These are phyloP conservation scores for Xanthoparmelia taractica DNA, from an alignment of 495 filamentous ascomycete genomes.

Conservation along the genomic window DNA sequence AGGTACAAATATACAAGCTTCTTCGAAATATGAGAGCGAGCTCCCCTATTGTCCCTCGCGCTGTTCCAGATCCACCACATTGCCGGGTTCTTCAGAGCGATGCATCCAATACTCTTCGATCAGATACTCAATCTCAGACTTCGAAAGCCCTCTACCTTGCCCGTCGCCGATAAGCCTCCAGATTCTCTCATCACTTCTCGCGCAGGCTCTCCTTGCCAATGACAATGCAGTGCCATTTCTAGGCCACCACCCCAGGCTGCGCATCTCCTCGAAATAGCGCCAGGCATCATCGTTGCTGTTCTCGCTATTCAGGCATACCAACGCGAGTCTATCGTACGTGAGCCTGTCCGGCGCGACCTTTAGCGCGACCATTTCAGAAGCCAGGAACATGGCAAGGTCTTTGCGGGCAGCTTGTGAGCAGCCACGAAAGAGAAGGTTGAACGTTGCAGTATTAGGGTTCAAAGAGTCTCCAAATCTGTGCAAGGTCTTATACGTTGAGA, in stretches of 20 bases:
- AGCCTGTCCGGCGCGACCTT: constrained; percentile 48
- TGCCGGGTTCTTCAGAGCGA: constrained; percentile 5
- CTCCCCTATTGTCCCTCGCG: neutral
- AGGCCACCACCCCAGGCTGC: constrained; percentile 24
- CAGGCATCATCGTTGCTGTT: constrained; percentile 51
- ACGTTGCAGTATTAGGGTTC: constrained; percentile 54
- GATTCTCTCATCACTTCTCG: constrained; percentile 47
- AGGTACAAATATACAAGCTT: neutral
- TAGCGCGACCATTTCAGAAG: constrained; percentile 64
- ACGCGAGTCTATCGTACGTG: constrained; percentile 63
- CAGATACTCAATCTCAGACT: constrained; percentile 20
- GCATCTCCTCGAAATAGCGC: constrained; percentile 50
- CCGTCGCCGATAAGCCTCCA: constrained; percentile 42
- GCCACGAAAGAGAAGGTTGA: constrained; percentile 59
- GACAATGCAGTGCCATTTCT: constrained; percentile 36
- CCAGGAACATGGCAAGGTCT: constrained; percentile 57
- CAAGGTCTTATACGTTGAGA: constrained; percentile 65
- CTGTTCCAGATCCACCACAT: neutral
- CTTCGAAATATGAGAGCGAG: neutral
- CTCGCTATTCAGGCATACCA: constrained; percentile 47
- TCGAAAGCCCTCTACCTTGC: constrained; percentile 23
- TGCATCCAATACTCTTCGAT: constrained; percentile 10
- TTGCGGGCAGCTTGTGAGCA: constrained; percentile 45
- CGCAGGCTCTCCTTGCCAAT: constrained; percentile 39
- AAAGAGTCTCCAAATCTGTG: constrained; percentile 46